Conservation (phyloP, 2,329 filamentous ascomycete species). For the Sporothrix pallida region DNA sequence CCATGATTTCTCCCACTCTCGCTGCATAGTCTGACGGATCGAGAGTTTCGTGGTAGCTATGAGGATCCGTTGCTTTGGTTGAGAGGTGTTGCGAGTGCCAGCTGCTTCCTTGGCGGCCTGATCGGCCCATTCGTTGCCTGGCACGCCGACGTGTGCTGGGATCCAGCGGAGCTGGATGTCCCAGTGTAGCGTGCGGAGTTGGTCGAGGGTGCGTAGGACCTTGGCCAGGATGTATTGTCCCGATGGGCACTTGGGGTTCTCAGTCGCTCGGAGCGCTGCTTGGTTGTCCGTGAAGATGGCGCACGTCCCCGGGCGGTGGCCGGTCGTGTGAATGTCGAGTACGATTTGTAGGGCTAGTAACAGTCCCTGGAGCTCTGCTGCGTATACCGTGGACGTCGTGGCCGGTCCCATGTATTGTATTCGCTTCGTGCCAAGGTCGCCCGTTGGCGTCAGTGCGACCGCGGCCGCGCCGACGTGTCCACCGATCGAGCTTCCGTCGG, state of each 20-base stretch:
- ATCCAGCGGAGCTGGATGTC: constrained; percentile 6
- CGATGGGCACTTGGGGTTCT: not conserved
- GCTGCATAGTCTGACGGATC: not conserved
- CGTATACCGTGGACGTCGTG: constrained; percentile 14
- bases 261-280: not conserved
- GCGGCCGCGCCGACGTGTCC: constrained; percentile 6
- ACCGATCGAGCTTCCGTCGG: constrained; percentile 6
- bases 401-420: constrained; percentile 1
- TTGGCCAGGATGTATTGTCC: not conserved
- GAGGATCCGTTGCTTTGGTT: not conserved
- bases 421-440: constrained; percentile 1
- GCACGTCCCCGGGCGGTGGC: not conserved
- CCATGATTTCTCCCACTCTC: not conserved
- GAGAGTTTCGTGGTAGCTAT: not conserved
- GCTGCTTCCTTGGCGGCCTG: not conserved
- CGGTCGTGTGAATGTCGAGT: not conserved
- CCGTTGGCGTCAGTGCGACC: constrained; percentile 6
- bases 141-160: not conserved
- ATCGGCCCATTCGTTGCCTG: not conserved
- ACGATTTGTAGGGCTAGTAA: not conserved
- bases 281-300: not conserved
- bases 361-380: not conserved
- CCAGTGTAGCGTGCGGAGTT: not conserved
- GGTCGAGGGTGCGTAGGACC: not conserved
- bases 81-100: not conserved